Percentiles rank a stretch among this genome's conserved stretches.
Conservation (phyloP, 352 stramenopile species). For the Pythium grandisporangium region DNA sequence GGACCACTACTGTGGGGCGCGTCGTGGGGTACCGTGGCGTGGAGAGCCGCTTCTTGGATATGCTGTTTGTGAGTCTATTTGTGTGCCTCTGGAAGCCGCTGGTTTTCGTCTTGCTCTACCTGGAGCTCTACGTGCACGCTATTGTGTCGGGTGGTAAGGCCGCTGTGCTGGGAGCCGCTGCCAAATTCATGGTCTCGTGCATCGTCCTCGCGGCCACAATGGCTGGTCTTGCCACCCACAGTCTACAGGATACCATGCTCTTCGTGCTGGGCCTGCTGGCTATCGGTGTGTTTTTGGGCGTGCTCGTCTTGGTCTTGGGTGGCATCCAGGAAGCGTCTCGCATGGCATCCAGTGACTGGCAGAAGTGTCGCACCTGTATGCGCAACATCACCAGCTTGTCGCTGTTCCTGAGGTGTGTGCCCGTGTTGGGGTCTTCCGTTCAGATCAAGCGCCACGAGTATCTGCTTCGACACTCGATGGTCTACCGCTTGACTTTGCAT, state of each 20-base stretch:
- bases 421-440: constrained; percentile 51
- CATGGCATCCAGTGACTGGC: constrained; percentile 57
- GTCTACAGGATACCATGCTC: constrained; percentile 45
- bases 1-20: constrained; percentile 67
- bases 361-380: constrained; percentile 61
- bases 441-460: constrained; percentile 75
- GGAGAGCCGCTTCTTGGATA: constrained; percentile 61
- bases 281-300: constrained; percentile 38
- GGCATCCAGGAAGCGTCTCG: constrained; percentile 45
- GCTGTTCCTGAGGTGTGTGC: constrained; percentile 68
- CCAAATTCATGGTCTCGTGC: constrained; percentile 59
- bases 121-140: constrained; percentile 67
- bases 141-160: constrained; percentile 63
- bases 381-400: constrained; percentile 78
- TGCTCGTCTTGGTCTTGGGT: constrained; percentile 51
- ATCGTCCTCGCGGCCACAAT: constrained; percentile 39
- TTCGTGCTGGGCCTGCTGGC: constrained; percentile 40
- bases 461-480: constrained; percentile 67
- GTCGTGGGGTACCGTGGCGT: constrained; percentile 62
- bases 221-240: constrained; percentile 35
- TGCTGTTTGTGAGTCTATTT: constrained; percentile 63
- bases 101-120: constrained; percentile 69
- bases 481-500: constrained; percentile 73
- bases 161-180: constrained; percentile 49
- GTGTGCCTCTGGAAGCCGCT: constrained; percentile 76